Evolutionary conservation across 768 basidiomycete genomes (phyloP), one percentile per base, ranked within the genome.

Genomic region (Daedaleopsis sinensis): DNA sequence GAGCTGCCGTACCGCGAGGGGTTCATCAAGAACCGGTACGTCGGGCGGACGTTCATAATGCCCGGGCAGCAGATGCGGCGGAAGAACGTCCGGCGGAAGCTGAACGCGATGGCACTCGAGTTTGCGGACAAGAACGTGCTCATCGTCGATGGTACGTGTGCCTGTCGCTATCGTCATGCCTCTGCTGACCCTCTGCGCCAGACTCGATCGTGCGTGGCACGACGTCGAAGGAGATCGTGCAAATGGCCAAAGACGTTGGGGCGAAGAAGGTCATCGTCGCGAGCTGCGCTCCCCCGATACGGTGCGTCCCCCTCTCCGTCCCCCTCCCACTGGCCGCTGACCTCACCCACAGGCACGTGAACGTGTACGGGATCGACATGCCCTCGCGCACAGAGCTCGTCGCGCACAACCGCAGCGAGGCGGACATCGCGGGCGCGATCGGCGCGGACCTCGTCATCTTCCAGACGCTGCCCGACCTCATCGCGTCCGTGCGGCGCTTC

Each of bases 331-430:
- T 16, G 24, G 35, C 5, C 21, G n/a, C 53, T 38, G 44, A 52
- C 38, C 23, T 1, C 27, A 16, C 44, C 4, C 1, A 42, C 59
- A 93, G 93, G 27, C 85, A 87, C 72, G 89, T 95, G 5, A 97
- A 98, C 71, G 97, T 99, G 5, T 98, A 99, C 74, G 97, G 97
- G 19, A 99, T 99, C 71, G 97, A 99, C 78, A 99, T 98, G 97
- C 96, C 97, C 35, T 94, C 95, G 4, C 87, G 93, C n/a, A 77
- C 80, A 38, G 96, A 98, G 71, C 88, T 98, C 36, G 95, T 98
- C 53, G 96, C 94, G 0, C 80, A 95, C 72, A 84, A 82, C 38
- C 87, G 94, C 52, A 84, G 86, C 55, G 84, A 82, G 12, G 79
- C 83, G 23, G 83, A 88, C 62, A 88, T 98, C 63, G 90, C 94